Conservation (phyloP, 768 basidiomycete genomes). For the Trametes gibbosa region DNA sequence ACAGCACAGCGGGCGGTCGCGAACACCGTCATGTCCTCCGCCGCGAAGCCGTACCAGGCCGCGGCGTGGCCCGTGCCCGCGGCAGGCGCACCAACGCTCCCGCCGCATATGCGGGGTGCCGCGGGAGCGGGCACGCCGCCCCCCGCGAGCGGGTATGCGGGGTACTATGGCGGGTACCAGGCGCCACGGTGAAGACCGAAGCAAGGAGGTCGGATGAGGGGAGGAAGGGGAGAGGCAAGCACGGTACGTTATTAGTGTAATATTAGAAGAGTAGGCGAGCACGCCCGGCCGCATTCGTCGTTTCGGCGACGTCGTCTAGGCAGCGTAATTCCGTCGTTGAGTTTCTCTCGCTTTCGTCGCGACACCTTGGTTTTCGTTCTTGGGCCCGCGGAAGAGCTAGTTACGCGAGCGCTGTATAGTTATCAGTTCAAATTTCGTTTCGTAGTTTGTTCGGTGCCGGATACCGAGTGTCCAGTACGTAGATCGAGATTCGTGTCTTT, state of each 20-base stretch:
- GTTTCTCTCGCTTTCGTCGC: neutral
- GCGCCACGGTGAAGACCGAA: conserved; percentile 19
- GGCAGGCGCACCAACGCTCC: conserved; percentile 37
- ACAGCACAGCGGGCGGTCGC: conserved; percentile 48
- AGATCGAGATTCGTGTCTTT: neutral
- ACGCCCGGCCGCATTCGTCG: neutral
- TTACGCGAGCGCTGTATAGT: too few relatives aligned
- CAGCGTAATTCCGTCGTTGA: neutral
- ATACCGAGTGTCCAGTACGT: neutral
- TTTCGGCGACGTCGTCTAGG: neutral
- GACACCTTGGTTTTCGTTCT: too few relatives aligned
- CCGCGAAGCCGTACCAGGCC: conserved; percentile 23
- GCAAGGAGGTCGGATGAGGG: too few relatives aligned
- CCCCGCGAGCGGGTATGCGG: conserved; percentile 14
- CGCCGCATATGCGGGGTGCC: conserved; percentile 38
- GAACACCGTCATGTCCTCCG: conserved; percentile 45
- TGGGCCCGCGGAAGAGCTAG: too few relatives aligned
- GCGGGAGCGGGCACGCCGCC: conserved; percentile 23
- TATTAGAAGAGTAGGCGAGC: neutral
- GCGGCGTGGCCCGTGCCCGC: conserved; percentile 18
- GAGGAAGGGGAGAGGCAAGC: too few relatives aligned
- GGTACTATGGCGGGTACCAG: conserved; percentile 28
- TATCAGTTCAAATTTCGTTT: too few relatives aligned
- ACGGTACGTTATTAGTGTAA: conserved; percentile 9
- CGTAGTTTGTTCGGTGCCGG: neutral